Conservation (phyloP, 2,329 filamentous ascomycete species). For the Aspergillus clavatus region DNA sequence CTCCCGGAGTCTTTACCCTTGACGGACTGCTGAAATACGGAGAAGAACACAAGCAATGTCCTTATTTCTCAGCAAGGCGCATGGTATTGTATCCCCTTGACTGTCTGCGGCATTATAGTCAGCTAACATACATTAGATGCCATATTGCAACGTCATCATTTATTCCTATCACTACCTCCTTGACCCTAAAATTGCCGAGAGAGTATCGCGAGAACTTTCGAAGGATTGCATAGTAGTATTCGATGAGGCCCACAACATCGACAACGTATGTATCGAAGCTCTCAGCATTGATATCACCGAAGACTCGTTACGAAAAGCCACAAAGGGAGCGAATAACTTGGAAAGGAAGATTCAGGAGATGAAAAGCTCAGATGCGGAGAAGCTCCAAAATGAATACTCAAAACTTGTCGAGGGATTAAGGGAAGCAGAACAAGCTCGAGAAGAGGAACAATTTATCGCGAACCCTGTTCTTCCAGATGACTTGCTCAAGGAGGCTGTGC, state of each 20-base stretch:
- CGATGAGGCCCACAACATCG: slow-evolving; percentile 98
- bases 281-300: slow-evolving; percentile 95
- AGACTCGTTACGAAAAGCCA: slow-evolving; percentile 86
- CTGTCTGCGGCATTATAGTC: not conserved
- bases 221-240: slow-evolving; percentile 99
- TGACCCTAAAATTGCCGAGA: slow-evolving; percentile 94
- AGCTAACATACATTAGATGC: slow-evolving; percentile 61
- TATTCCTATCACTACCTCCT: slow-evolving; percentile 98
- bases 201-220: slow-evolving; percentile 90
- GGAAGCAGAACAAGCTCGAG: slow-evolving; percentile 79
- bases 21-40: slow-evolving; percentile 85
- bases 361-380: slow-evolving; percentile 91
- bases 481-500: slow-evolving; percentile 88
- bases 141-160: slow-evolving; percentile 98
- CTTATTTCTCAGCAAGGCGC: slow-evolving; percentile 89
- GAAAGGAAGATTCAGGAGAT: slow-evolving; percentile 89
- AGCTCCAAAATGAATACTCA: slow-evolving; percentile 89
- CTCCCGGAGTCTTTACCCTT: slow-evolving; percentile 91
- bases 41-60: slow-evolving; percentile 93
- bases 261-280: slow-evolving; percentile 98
- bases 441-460: slow-evolving; percentile 95
- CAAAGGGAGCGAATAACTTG: slow-evolving; percentile 81
- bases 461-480: slow-evolving; percentile 94
- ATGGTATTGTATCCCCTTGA: slow-evolving; percentile 58
- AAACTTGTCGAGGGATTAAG: slow-evolving; percentile 90